Percentiles rank a stretch among this genome's conserved stretches.
These are phyloP conservation scores for Hippophae tibetana DNA, from an alignment of 306 rosid species.

Conservation along the genomic window DNA sequence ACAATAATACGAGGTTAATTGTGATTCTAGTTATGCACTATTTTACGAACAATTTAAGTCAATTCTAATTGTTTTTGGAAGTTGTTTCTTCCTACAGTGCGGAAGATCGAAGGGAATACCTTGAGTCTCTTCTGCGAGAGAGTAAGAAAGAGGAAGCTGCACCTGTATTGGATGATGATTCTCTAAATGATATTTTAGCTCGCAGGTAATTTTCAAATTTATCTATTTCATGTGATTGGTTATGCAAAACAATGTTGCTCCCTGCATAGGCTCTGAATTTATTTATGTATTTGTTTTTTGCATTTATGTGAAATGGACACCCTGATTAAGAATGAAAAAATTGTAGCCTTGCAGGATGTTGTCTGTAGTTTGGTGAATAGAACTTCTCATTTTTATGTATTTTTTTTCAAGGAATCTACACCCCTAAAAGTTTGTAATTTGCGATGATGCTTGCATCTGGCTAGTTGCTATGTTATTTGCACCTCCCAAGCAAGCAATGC, in stretches of 20 bases:
- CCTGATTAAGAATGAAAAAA: constrained; percentile 10
- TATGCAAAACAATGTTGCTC: constrained; percentile 5
- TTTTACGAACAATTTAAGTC: constrained; percentile 7
- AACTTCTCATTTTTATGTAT: too few species aligned
- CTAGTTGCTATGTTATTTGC: too few species aligned
- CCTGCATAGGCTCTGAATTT: constrained; percentile 10
- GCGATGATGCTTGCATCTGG: too few species aligned
- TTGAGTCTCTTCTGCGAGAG: constrained; percentile 94
- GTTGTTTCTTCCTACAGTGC: constrained; percentile 53
- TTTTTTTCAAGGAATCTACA: too few species aligned
- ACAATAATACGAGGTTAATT: constrained; percentile 85
- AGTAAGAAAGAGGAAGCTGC: constrained; percentile 98
- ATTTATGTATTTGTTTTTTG: not conserved
- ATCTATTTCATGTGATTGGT: constrained; percentile 7
- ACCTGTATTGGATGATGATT: constrained; percentile 94
- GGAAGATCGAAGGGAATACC: constrained; percentile 95
- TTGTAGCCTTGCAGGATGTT: constrained; percentile 7
- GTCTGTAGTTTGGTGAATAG: not conserved
- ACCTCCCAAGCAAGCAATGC: too few species aligned
- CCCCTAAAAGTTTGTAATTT: too few species aligned
- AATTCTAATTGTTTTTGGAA: constrained; percentile 17
- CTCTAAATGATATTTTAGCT: constrained; percentile 85
- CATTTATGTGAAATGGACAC: constrained; percentile 6
- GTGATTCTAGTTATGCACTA: constrained; percentile 16
- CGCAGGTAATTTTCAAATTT: constrained; percentile 58